Conservation (phyloP, 2,329 filamentous ascomycete genomes). For the Colletotrichum sp. region DNA sequence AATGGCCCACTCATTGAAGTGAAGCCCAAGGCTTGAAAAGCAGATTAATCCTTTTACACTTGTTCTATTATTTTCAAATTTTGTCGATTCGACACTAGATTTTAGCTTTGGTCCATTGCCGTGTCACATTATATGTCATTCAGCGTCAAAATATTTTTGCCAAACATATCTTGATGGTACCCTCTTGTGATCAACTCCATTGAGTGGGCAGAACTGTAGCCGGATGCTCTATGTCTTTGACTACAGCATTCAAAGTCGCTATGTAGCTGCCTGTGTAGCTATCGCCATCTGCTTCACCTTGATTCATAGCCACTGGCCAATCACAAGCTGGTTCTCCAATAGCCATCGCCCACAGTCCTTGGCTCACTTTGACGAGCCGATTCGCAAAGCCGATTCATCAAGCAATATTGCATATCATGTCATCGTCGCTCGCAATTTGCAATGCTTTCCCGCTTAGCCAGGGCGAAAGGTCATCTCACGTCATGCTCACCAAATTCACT, state of each 20-base stretch:
- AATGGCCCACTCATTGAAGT: neutral
- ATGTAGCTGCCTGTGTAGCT: neutral
- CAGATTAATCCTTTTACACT: neutral
- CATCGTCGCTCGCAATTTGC: neutral
- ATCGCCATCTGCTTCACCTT: neutral
- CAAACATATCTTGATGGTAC: neutral
- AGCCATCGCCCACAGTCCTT: neutral
- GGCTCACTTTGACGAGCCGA: neutral
- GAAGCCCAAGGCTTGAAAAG: neutral
- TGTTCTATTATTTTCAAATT: rapidly evolving
- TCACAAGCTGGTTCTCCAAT: neutral
- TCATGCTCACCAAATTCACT: neutral
- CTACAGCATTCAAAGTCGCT: neutral
- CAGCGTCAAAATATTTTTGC: neutral
- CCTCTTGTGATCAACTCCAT: rapidly evolving
- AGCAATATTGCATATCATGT: neutral
- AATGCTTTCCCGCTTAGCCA: neutral
- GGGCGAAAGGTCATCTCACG: neutral
- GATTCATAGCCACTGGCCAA: neutral
- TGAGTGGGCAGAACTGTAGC: rapidly evolving
- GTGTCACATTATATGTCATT: neutral
- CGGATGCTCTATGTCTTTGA: neutral
- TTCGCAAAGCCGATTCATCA: neutral
- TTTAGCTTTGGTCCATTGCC: neutral
- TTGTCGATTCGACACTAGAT: neutral